Evolutionary conservation across 257 asterid species (phyloP), one percentile per base, ranked within the genome.

Genomic region (Capsicum chinense): DNA sequence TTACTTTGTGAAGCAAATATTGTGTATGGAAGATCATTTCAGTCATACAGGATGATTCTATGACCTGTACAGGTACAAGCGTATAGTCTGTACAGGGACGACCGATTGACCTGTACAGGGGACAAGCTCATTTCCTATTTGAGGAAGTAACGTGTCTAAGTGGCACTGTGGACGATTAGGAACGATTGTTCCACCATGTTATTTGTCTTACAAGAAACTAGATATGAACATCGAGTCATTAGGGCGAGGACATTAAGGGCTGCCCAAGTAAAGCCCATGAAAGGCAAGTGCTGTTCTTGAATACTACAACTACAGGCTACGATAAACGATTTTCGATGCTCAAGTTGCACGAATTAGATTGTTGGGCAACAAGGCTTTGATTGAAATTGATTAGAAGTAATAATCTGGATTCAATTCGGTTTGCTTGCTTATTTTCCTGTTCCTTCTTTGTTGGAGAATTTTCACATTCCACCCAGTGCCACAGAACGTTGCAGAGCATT

Each of bases 381-480:
- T 44, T 5, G 39, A 10, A 44, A 71, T 47, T 17, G 79, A 71
- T 69, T 69, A n/a, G 58, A 71, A 71, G 81, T 74, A 26, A 21
- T 57, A 11, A 50, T 21, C 21, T 74, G 62, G 42, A 48, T 73
- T 48, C 42, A 73, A 48, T 19, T 73, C 48, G 6, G 12, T 73
- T 19, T 73, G 11, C 60, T 47, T 48, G 10, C 42, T 73, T 48
- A 52, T 48, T 73, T 73, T 26, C 44, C 16, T 37, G 60, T 50
- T 50, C 3, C 21, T 74, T 19, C 50, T 73, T 56, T 21, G 47
- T 50, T 21, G 62, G 44, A 74, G 11, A 12, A 50, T 13, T 74
- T 74, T 74, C 81, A 74, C 13, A 12, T 74, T 74, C 62, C 62
- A 50, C 62, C 81, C 47, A 13, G 21, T 21, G 81, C 81, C 62